Conservation (phyloP, 257 asterid genomes). For the Striga asiatica region DNA sequence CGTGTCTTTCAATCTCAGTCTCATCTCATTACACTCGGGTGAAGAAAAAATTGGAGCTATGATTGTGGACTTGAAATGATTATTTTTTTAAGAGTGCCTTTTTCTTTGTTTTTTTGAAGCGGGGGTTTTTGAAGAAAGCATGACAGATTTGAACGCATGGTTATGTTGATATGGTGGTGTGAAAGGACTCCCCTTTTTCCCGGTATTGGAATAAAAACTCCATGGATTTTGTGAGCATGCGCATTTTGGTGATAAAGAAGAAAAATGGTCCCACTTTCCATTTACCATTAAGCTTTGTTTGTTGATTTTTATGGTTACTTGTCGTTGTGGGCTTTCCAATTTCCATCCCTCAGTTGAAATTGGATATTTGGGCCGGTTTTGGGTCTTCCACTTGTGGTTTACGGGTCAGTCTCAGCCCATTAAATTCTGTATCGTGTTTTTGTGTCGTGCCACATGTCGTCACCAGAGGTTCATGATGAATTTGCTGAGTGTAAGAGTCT, state of each 20-base stretch:
- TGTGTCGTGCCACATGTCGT: no score
- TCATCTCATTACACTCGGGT: slow-evolving; percentile 16
- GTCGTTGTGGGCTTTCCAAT: background rate
- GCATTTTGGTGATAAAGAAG: slow-evolving; percentile 29
- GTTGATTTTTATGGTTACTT: slow-evolving; percentile 21
- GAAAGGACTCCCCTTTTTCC: slow-evolving; percentile 20
- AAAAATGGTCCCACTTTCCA: slow-evolving; percentile 45
- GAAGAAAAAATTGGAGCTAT: slow-evolving; percentile 22
- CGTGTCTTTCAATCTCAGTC: no score
- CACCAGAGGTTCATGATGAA: no score
- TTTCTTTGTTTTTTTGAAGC: slow-evolving; percentile 18
- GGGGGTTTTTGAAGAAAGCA: slow-evolving; percentile 27
- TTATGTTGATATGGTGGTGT: slow-evolving; percentile 19
- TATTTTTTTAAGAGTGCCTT: slow-evolving; percentile 12
- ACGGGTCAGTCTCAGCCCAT: no score
- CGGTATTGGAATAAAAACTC: slow-evolving; percentile 24
- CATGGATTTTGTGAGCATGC: slow-evolving; percentile 67
- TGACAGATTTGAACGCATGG: slow-evolving; percentile 39
- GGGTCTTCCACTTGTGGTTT: no score
- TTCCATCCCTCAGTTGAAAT: no score
- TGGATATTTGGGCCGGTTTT: no score
- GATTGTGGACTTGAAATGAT: slow-evolving; percentile 47
- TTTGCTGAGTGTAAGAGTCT: no score
- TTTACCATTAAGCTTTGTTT: slow-evolving; percentile 4
- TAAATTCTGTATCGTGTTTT: no score